Conservation (phyloP, 2,329 filamentous ascomycete genomes). For the Xylaria sp. region DNA sequence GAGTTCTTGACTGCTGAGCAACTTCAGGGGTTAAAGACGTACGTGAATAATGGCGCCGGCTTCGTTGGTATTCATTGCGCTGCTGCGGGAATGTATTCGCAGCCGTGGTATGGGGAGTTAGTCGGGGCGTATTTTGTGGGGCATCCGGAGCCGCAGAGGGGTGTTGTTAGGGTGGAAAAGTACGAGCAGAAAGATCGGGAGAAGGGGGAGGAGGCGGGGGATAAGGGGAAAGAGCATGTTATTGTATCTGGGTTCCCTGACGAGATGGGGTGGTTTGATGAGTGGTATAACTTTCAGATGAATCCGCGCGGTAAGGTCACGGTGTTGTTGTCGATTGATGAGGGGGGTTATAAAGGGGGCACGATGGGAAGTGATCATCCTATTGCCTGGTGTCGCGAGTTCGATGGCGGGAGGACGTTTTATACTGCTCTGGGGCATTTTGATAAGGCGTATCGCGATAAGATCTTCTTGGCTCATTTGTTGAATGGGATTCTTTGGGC, state of each 20-base stretch:
- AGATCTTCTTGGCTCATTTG: constrained; percentile 36
- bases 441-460: constrained; percentile 46
- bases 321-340: constrained; percentile 46
- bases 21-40: constrained; percentile 43
- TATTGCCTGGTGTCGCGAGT: constrained; percentile 48
- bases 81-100: constrained; percentile 41
- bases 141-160: constrained; percentile 47
- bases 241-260: constrained; percentile 35
- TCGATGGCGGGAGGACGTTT: constrained; percentile 47
- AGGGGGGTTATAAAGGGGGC: constrained; percentile 45
- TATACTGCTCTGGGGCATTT: constrained; percentile 52
- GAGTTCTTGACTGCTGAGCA: constrained; percentile 44
- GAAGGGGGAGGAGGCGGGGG: too few species aligned
- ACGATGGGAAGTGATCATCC: constrained; percentile 46
- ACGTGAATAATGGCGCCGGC: constrained; percentile 45
- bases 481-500: constrained; percentile 34
- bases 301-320: constrained; percentile 41
- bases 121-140: constrained; percentile 47
- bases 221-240: constrained; percentile 37
- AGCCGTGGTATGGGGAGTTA: constrained; percentile 46
- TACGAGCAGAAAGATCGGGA: too few species aligned
- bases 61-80: constrained; percentile 51
- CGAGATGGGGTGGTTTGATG: constrained; percentile 45
- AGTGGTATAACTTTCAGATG: constrained; percentile 51
- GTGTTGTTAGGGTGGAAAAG: constrained; percentile 41